A percentile compares a stretch with the other conserved stretches of the same genome.
phyloP scores from a whole-genome alignment of 169 alveolate species.

The Plasmodium yoelii region DNA sequence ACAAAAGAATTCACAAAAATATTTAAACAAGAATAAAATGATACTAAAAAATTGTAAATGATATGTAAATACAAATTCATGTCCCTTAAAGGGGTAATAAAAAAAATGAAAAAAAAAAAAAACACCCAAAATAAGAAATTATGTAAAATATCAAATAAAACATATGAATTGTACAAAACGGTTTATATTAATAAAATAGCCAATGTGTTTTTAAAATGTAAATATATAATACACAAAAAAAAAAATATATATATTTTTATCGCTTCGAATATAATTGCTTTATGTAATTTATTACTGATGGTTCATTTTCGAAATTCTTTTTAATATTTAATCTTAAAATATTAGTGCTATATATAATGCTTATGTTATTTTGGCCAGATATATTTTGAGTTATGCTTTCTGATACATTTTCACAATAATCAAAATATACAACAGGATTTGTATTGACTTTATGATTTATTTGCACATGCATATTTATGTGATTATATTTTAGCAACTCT shows the following conservation, averaged over 20 bases:
- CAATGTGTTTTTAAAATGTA: no score
- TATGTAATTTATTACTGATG: conserved; percentile 53
- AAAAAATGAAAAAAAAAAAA: no score
- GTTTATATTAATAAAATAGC: no score
- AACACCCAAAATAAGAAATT: no score
- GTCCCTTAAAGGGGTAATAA: no score
- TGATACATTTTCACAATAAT: conserved; percentile 28
- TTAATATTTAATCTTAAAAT: conserved; percentile 43
- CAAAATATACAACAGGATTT: conserved; percentile 1
- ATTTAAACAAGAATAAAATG: no score
- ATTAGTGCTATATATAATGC: conserved; percentile 48
- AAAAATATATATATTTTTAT: neutral
- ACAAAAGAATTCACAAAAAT: no score
- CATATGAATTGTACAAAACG: no score
- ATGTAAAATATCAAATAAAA: no score
- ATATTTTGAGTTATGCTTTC: conserved; percentile 14
- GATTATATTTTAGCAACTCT: conserved; percentile 26
- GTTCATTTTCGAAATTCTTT: conserved; percentile 66
- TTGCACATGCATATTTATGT: conserved; percentile 67
- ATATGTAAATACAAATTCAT: no score
- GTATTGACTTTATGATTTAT: conserved; percentile 56
- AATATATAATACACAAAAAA: no score
- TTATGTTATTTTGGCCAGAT: conserved; percentile 15
- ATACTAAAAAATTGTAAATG: no score
- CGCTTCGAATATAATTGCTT: conserved; percentile 52